These are phyloP conservation scores for Talinum fruticosum DNA, from an alignment of 148 eudicot genomes.

Conservation along the genomic window DNA sequence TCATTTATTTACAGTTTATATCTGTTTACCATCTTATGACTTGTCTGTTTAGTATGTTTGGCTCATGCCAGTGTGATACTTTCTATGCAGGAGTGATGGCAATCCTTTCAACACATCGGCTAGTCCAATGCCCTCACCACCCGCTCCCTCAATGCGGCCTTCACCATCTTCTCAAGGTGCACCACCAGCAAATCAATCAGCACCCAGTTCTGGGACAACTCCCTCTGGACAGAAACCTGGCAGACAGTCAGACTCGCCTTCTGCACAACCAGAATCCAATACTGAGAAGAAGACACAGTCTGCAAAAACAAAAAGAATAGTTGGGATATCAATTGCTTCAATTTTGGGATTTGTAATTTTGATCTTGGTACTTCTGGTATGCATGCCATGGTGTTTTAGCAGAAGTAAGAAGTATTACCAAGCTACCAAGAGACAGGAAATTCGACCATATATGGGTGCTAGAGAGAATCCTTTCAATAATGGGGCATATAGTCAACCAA, in stretches of 20 bases:
- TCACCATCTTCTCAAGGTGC: slow-evolving; percentile 29
- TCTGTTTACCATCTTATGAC: background rate
- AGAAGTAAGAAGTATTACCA: slow-evolving; percentile 41
- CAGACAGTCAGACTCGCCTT: slow-evolving; percentile 52
- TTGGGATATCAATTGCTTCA: slow-evolving; percentile 64
- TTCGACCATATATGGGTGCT: slow-evolving; percentile 56
- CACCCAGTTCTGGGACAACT: slow-evolving; percentile 23
- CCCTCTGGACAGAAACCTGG: slow-evolving; percentile 43
- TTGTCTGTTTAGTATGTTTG: background rate
- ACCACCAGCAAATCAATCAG: slow-evolving; percentile 16
- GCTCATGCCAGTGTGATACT: slow-evolving; percentile 9
- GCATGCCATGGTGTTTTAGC: slow-evolving; percentile 58
- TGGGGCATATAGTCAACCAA: slow-evolving; percentile 37
- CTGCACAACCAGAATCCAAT: slow-evolving; percentile 44
- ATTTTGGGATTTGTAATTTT: slow-evolving; percentile 55
- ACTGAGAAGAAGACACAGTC: slow-evolving; percentile 39
- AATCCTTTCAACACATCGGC: slow-evolving; percentile 61
- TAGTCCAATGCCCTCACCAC: slow-evolving; percentile 57
- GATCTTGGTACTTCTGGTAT: slow-evolving; percentile 51
- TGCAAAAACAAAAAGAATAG: slow-evolving; percentile 49
- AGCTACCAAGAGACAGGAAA: slow-evolving; percentile 55
- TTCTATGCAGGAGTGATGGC: slow-evolving; percentile 61
- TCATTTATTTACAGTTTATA: background rate
- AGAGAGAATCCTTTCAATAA: slow-evolving; percentile 44
- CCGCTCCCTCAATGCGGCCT: slow-evolving; percentile 26